Base-by-base conservation (phyloP, 2,329 filamentous ascomycete genomes). In the Penicillium nordicum region DNA sequence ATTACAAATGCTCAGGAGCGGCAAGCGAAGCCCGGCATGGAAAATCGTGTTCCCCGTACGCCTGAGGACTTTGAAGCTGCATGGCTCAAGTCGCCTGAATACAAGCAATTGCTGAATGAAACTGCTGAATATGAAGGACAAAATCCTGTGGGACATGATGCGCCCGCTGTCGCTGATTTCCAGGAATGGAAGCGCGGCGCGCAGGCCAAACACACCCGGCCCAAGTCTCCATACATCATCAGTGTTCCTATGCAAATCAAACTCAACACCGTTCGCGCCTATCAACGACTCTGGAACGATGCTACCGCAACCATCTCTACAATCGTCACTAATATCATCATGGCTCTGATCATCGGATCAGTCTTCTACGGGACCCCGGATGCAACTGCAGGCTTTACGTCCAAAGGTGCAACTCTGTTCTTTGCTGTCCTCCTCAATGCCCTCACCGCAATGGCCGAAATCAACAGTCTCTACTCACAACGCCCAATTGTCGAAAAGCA, bases 341-440 rank as follows among this genome's bases (percentile, higher is more conserved):
- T 93, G 82, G 81, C 88, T 52, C 78, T 96, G 57, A 88, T 96
- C 67, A 84, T 95, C 55, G 80, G 87, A 45, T 88, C 86, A 55
- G 86, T 94, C 61, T 96, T 93, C 74, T 95, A 85, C 77, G 88
- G 94, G 69, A 76, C 94, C 14, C 74, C 82, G 23, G 69, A 79
- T 2, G 80, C 79, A 16, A 88, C 89, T 0, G 69, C 73, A 29
- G 90, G 86, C 62, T 94, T 95, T 78, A 91, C 85, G 75, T 81
- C 84, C 64, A 85, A 90, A 56, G 89, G 88, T 57, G 86, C 88
- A 32, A 80, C 93, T 7, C 79, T 96, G 48, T 96, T 95, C 82
- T 94, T 94, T 68, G 89, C 90, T 58, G 86, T 92, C 67, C 79
- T 96, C 53, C 86, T 93, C 79, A 95, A 93, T 72, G 90, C 89